Evolutionary conservation across 2,329 filamentous ascomycete species (phyloP), one percentile per base, ranked within the genome.

Genomic region (Clonostachys rhizophaga): DNA sequence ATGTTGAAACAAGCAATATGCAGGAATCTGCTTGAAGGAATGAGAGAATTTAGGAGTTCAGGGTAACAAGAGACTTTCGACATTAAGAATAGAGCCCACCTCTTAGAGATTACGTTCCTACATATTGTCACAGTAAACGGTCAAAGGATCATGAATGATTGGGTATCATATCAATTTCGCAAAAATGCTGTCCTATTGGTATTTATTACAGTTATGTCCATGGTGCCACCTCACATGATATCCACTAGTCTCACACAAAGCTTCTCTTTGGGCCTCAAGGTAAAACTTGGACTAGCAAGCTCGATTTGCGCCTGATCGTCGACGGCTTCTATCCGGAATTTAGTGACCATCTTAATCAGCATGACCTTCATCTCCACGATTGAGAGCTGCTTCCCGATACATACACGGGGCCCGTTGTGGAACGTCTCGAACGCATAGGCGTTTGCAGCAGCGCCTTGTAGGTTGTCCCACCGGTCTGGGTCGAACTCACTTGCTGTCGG

Each of bases 321-420:
- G 24, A 44, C n/a, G 6, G 47, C 46, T 33, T 61, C 52, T 20
- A 68, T 57, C 14, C 49, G 49, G 49, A 66, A 70, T 18, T 53
- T 54, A 4, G 51, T 50, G 24, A 68, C 49, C 42, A 69, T 47
- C 48, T 63, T 60, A 4, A 60, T 50, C 11, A 71, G 36, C 6
- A 68, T 55, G 5, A 57, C 52, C 55, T 71, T 71, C 52, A 70
- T 62, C 53, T 69, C 67, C 44, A 69, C 48, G 43, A 65, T 48
- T 1, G 66, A 57, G 33, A 65, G 63, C 10, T 54, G 58, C 47
- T 60, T 61, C 12, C 68, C 68, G 34, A 69, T 68, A 52, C 68
- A 71, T 40, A 61, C 58, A 13, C 67, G 55, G 6, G 65, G 62
- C 4, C 66, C 68, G 41, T 64, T 61, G 44, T 64, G 55, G 47